Conservation (phyloP, 306 rosid genomes). For the Quercus mongolica region DNA sequence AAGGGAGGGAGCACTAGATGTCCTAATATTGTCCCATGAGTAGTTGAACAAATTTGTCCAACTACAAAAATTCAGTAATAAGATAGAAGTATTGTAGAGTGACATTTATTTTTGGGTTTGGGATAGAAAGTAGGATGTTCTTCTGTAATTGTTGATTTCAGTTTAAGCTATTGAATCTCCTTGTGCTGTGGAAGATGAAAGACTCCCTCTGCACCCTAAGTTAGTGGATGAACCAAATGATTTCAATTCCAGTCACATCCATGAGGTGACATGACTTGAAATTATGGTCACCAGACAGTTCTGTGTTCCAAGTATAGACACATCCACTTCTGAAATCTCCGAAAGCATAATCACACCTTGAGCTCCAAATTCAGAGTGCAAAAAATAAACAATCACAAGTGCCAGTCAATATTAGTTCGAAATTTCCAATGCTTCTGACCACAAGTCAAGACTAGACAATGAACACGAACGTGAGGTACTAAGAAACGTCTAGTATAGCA, state of each 20-base stretch:
- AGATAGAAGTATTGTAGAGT: too few relatives aligned
- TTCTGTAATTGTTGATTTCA: not conserved
- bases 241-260: not conserved
- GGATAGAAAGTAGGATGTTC: too few relatives aligned
- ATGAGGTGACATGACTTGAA: not conserved
- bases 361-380: not conserved
- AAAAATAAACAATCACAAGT: not conserved
- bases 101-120: too few relatives aligned
- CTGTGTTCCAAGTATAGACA: not conserved
- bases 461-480: not conserved
- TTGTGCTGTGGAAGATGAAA: not conserved
- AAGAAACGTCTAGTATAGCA: not conserved
- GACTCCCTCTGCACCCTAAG: not conserved
- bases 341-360: not conserved
- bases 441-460: not conserved
- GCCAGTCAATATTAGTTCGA: not conserved
- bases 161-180: not conserved
- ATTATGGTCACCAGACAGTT: not conserved
- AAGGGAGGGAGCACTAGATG: too few relatives aligned
- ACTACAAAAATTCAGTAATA: too few relatives aligned
- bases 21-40: too few relatives aligned
- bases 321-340: not conserved
- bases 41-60: too few relatives aligned
- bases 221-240: not conserved
- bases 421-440: not conserved